phyloP scores from a whole-genome alignment of 208 protist species.

The Trypanosoma caninum region DNA sequence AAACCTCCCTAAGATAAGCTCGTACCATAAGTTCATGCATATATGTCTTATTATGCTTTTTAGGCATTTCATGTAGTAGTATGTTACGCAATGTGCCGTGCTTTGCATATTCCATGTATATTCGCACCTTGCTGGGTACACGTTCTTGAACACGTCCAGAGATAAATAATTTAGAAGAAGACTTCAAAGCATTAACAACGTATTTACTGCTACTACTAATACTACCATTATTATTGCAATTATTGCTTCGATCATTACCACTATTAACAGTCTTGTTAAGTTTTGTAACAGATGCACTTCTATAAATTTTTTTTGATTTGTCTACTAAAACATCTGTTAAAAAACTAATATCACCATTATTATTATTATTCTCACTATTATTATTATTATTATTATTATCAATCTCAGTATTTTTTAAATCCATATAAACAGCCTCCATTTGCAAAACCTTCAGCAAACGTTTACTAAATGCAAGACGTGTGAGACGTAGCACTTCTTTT shows the following conservation, averaged over 20 bases:
- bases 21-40: conserved; percentile 76
- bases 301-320: too few relatives aligned
- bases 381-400: not conserved
- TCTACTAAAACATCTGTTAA: too few relatives aligned
- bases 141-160: too few relatives aligned
- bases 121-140: conserved; percentile 34
- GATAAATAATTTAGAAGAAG: too few relatives aligned
- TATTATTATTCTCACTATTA: not conserved
- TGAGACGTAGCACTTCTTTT: conserved; percentile 44
- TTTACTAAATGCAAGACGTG: conserved; percentile 38
- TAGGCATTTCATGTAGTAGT: conserved; percentile 43
- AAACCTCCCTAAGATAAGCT: conserved; percentile 75
- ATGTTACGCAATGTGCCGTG: conserved; percentile 55
- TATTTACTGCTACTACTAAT: too few relatives aligned
- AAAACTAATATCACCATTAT: not conserved
- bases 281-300: too few relatives aligned
- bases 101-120: conserved; percentile 69
- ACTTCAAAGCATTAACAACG: too few relatives aligned
- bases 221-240: too few relatives aligned
- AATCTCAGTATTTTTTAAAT: not conserved
- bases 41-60: conserved; percentile 39
- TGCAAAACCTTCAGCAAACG: conserved; percentile 49
- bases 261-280: too few relatives aligned
- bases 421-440: conserved; percentile 47
- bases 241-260: too few relatives aligned